Evolutionary conservation across 306 rosid genomes (phyloP), one percentile per base, ranked within the genome.

Genomic region (Begonia peltatifolia): DNA sequence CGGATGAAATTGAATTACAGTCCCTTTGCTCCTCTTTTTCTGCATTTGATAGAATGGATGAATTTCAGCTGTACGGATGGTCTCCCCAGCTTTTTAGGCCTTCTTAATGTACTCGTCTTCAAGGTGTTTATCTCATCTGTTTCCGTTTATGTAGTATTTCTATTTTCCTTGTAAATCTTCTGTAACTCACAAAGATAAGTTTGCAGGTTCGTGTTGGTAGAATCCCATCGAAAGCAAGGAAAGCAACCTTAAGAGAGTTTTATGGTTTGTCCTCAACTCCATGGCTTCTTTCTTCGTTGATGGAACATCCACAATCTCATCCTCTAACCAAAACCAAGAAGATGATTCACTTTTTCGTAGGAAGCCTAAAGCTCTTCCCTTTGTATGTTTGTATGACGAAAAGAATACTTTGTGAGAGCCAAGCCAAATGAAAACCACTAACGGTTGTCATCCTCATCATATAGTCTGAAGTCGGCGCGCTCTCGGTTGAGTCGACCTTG

Each of bases 1-100:
- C 82, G 81, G 57, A 79, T 84, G 90, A 81, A 77, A 65, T 66
- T 81, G 61, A 62, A 74, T 57, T 79, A 81, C 75, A 79, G 92
- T 53, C 95, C 87, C 36, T 72, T 79, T 71, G 87, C 95, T 44
- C 87, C 78, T 18, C 44, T 81, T 60, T 67, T 81, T 70, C 72
- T 79, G 55, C 67, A 56, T 58, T 70, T 79, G 80, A 79, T 81
- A 41, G 82, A 81, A 63, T 79, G 95, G 95, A 69, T 85, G 82
- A 80, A 81, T 66, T 69, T 38, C 61, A 72, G 79, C 49, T 85
- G 90, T 56, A 79, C 82, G 18, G 79, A 81, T 59, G 16, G 80
- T 48, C 66, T 85, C 14, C 82, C 95, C 42, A 58, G 57, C 59
- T 81, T 14, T 64, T 75, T 85, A 61, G 95, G 95, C 63, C 74